Evolutionary conservation across 2,329 filamentous ascomycete genomes (phyloP).

Genomic region (Hirsutella minnesotensis): DNA sequence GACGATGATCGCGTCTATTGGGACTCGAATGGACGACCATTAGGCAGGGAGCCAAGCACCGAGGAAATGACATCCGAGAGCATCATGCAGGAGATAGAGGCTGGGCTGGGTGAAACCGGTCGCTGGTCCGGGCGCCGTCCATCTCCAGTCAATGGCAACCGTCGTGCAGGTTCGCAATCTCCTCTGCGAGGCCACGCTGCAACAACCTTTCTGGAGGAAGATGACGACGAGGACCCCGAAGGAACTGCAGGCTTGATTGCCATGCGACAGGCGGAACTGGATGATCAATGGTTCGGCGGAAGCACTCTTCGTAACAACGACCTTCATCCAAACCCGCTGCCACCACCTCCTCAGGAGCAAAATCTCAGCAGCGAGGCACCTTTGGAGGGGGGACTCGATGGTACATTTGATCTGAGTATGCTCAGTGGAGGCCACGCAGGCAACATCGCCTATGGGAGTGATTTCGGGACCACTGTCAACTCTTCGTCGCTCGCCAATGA

Average conservation of each 20-base stretch:
- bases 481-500: conserved; percentile 26
- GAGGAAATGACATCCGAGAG: conserved; percentile 36
- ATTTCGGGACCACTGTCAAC: conserved; percentile 27
- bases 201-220: conserved; percentile 16
- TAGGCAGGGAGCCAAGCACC: conserved; percentile 15
- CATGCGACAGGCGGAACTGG: conserved; percentile 73
- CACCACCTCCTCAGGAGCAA: conserved; percentile 38
- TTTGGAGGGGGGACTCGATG: conserved; percentile 47
- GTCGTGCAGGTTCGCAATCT: too few relatives aligned
- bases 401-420: conserved; percentile 56
- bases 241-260: conserved; percentile 74
- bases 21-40: conserved; percentile 21
- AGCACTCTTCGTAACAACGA: conserved; percentile 15
- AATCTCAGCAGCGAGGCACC: conserved; percentile 40
- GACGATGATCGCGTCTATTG: conserved; percentile 30
- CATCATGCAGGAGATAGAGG: conserved; percentile 47
- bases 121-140: conserved; percentile 22
- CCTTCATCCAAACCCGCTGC: conserved; percentile 21
- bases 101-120: conserved; percentile 30
- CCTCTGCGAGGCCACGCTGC: too few relatives aligned
- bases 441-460: conserved; percentile 37
- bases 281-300: conserved; percentile 42
- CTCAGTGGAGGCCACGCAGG: conserved; percentile 61
- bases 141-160: conserved; percentile 32
- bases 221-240: conserved; percentile 79